phyloP scores from a whole-genome alignment of 139 green algal species.

The Tetratostichococcus sp. region DNA sequence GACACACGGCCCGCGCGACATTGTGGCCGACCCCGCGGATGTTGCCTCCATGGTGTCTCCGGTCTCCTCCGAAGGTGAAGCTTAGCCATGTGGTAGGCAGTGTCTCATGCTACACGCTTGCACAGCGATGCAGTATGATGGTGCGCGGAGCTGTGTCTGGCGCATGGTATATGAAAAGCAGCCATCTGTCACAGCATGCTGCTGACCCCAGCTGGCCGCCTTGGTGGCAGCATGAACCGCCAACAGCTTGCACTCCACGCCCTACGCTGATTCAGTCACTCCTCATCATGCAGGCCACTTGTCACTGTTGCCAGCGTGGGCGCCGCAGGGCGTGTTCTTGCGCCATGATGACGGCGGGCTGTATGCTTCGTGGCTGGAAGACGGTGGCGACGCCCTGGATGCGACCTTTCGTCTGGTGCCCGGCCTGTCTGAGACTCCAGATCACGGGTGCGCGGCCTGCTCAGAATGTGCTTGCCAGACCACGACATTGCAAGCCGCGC shows the following conservation, averaged over 20 bases:
- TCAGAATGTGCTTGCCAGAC: no score
- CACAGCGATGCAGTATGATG: no score
- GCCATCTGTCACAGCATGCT: no score
- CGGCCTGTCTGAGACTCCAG: neutral
- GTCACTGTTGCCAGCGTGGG: neutral
- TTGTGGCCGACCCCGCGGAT: conserved; percentile 14
- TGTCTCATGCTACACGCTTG: neutral
- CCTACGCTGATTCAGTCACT: no score
- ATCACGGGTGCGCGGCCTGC: no score
- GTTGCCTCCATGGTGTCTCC: neutral
- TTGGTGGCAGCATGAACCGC: no score
- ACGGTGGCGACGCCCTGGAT: conserved; percentile 5
- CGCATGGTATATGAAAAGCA: no score
- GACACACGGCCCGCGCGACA: conserved; percentile 11
- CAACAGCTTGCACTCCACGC: no score
- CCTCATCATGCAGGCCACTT: neutral
- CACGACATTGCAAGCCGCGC: no score
- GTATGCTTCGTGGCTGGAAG: neutral
- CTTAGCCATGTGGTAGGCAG: neutral
- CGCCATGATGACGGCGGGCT: neutral
- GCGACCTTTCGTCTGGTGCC: conserved; percentile 24
- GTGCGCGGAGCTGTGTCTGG: no score
- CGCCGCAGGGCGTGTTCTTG: neutral
- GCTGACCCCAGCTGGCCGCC: no score
- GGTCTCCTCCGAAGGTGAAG: neutral